Percentiles rank a stretch among this genome's conserved stretches.
phyloP scores from a whole-genome alignment of 2,329 filamentous ascomycete genomes.

The Aureobasidium sp. region DNA sequence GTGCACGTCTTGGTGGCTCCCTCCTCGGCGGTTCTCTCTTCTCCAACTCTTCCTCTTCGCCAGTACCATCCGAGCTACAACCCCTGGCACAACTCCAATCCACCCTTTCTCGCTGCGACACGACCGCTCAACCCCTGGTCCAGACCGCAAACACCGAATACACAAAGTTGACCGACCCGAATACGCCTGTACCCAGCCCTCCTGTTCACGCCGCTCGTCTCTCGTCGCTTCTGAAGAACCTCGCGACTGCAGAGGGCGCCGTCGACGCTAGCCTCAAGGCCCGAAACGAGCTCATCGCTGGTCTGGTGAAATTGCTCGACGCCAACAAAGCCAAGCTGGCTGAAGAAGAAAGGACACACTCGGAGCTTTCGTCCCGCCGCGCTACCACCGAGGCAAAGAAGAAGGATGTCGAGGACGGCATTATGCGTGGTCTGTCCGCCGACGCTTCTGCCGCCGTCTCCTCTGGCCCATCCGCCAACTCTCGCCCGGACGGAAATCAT shows the following conservation, averaged over 20 bases:
- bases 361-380: conserved; percentile 58
- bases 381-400: conserved; percentile 71
- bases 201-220: conserved; percentile 88
- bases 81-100: conserved; percentile 67
- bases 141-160: conserved; percentile 72
- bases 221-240: conserved; percentile 77
- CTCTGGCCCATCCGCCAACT: conserved; percentile 21
- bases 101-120: conserved; percentile 61
- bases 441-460: conserved; percentile 2
- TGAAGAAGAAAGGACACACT: conserved; percentile 58
- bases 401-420: conserved; percentile 79
- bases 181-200: conserved; percentile 60
- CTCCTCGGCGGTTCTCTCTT: conserved; percentile 61
- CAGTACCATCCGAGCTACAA: conserved; percentile 66
- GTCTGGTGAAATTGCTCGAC: conserved; percentile 72
- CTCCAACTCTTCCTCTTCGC: conserved; percentile 39
- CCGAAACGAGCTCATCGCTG: conserved; percentile 65
- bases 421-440: conserved; percentile 69
- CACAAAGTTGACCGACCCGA: conserved; percentile 68
- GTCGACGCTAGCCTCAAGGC: conserved; percentile 86
- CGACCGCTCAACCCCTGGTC: conserved; percentile 57
- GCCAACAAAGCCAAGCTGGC: conserved; percentile 61
- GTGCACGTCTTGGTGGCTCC: conserved; percentile 20
- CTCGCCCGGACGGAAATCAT: conserved; percentile 16
- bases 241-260: conserved; percentile 80